Evolutionary conservation across 2,329 filamentous ascomycete species (phyloP).

Genomic region (Dendrostoma leiphaemia): DNA sequence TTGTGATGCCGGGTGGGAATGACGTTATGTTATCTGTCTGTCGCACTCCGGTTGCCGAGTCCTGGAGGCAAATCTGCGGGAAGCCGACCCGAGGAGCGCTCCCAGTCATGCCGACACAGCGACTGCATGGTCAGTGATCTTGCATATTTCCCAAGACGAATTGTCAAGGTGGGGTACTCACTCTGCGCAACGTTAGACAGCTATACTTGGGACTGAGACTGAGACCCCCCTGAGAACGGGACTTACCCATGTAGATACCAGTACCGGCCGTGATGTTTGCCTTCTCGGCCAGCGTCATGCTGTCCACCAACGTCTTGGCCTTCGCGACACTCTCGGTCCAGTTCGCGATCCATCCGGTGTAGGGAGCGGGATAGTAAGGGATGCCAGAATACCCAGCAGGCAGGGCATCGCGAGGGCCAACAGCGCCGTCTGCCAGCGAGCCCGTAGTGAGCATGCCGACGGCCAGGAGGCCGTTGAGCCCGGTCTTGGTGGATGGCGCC

Average conservation of each 20-base stretch:
- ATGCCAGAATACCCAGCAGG: conserved; percentile 41
- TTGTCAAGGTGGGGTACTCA: conserved; percentile 14
- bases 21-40: conserved; percentile 73
- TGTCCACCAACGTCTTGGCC: conserved; percentile 64
- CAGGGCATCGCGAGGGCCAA: conserved; percentile 27
- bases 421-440: conserved; percentile 21
- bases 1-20: conserved; percentile 77
- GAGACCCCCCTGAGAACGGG: not conserved
- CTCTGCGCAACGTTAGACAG: conserved; percentile 22
- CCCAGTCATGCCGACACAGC: conserved; percentile 75
- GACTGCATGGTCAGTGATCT: conserved; percentile 34
- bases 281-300: conserved; percentile 80
- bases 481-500: conserved; percentile 5
- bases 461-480: conserved; percentile 4
- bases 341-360: conserved; percentile 66
- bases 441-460: conserved; percentile 16
- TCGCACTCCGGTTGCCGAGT: conserved; percentile 69
- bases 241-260: conserved; percentile 66
- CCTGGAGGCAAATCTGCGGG: conserved; percentile 69
- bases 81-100: conserved; percentile 69
- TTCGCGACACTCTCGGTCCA: conserved; percentile 72
- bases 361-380: conserved; percentile 71
- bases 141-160: not conserved
- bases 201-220: not conserved
- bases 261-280: conserved; percentile 73